Percentiles rank a stretch among this genome's conserved stretches.
Conservation (phyloP, 2,329 filamentous ascomycete genomes). For the Myriosclerotinia duriaeana region DNA sequence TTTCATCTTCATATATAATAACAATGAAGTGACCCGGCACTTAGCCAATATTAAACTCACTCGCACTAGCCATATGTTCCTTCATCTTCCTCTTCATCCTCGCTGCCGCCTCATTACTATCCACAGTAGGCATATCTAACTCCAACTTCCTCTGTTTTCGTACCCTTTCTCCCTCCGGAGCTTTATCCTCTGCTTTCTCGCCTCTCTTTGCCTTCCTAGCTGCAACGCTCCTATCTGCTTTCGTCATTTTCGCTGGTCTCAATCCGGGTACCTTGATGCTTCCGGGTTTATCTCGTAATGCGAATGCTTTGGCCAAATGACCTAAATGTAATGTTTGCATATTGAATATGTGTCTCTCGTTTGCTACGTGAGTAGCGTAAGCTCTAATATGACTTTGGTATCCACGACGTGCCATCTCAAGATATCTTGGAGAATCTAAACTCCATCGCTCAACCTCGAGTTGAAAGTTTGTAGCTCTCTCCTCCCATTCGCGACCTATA, state of each 20-base stretch:
- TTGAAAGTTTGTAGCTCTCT: conserved; percentile 65
- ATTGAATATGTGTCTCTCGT: conserved; percentile 84
- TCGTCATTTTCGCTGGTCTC: conserved; percentile 46
- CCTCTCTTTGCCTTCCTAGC: conserved; percentile 41
- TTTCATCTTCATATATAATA: neutral
- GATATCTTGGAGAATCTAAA: conserved; percentile 61
- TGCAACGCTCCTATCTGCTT: conserved; percentile 44
- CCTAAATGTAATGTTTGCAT: conserved; percentile 89
- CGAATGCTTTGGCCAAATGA: conserved; percentile 92
- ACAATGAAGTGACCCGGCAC: neutral
- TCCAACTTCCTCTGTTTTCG: conserved; percentile 43
- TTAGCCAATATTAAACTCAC: conserved; percentile 68
- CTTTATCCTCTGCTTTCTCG: conserved; percentile 41
- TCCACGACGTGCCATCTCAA: conserved; percentile 79
- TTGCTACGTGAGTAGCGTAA: conserved; percentile 88
- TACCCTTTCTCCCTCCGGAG: conserved; percentile 39
- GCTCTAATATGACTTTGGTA: conserved; percentile 92
- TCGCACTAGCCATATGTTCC: conserved; percentile 55
- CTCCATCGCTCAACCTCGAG: conserved; percentile 66
- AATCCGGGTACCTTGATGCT: conserved; percentile 63
- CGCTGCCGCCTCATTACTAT: conserved; percentile 59
- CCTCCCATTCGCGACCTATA: conserved; percentile 58
- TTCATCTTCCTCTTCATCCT: conserved; percentile 65
- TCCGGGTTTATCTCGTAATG: conserved; percentile 80
- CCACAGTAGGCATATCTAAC: conserved; percentile 44